Conservation (phyloP, 2,329 filamentous ascomycete genomes). For the Exophiala bonariae region DNA sequence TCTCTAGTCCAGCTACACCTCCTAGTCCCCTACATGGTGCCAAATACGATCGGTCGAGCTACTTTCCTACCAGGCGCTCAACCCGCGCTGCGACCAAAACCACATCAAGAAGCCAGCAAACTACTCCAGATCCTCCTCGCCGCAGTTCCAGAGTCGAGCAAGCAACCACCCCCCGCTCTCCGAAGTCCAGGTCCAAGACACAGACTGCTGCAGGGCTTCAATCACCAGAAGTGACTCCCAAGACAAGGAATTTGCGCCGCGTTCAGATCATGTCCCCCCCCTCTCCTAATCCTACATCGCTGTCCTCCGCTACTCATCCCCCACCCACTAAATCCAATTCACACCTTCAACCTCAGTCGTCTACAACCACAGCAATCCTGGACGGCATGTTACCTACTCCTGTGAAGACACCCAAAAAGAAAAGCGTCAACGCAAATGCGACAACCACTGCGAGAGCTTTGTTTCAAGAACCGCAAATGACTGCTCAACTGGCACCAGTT, state of each 20-base stretch:
- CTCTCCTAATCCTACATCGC: slow-evolving; percentile 18
- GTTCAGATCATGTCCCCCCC: slow-evolving; percentile 25
- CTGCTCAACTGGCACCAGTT: slow-evolving; percentile 37
- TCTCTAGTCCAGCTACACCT: slow-evolving; percentile 35
- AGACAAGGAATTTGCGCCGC: slow-evolving; percentile 19
- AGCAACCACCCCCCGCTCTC: slow-evolving; percentile 17
- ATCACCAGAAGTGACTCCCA: slow-evolving; percentile 26
- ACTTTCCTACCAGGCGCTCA: slow-evolving; percentile 6
- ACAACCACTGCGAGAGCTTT: slow-evolving; percentile 54
- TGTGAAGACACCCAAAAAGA: slow-evolving; percentile 62
- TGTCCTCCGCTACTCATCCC: slow-evolving; percentile 11
- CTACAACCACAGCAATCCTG: slow-evolving; percentile 33
- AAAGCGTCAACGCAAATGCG: slow-evolving; percentile 42
- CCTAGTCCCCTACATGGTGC: slow-evolving; percentile 47
- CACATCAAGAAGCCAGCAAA: slow-evolving; percentile 7
- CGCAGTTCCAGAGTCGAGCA: slow-evolving; percentile 1
- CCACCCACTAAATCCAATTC: slow-evolving; percentile 25
- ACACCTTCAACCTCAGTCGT: slow-evolving; percentile 27
- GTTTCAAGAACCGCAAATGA: slow-evolving; percentile 48
- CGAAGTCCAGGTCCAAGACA: slow-evolving; percentile 7
- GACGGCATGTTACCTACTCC: slow-evolving; percentile 60
- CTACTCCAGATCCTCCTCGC: slow-evolving; percentile 17
- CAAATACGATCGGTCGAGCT: slow-evolving; percentile 37
- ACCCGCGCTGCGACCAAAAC: slow-evolving; percentile 3
- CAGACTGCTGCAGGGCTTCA: slow-evolving; percentile 13